Evolutionary conservation across 257 asterid species (phyloP), one percentile per base, ranked within the genome.

Genomic region (Nyctanthes arbortristis): DNA sequence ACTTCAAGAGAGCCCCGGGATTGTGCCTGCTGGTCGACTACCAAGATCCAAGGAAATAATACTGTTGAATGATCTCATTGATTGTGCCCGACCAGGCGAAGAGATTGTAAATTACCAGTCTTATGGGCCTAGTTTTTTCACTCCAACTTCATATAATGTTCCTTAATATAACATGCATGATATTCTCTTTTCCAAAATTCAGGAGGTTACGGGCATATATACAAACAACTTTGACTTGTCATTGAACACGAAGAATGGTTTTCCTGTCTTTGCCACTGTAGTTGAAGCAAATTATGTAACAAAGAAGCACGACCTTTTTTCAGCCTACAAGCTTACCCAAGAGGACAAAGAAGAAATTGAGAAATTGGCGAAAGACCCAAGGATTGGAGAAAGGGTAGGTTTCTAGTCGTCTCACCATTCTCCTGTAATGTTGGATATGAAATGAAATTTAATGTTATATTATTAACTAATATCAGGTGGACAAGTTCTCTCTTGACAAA

Each of bases 181-280:
- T 20, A 22, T 61, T 54, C 66, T 24, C 58, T 71, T 69, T 67
- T 63, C 49, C 22, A 49, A 47, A 67, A 65, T 74, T 36, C 89
- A 94, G 99, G 99, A 94, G 85, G 99, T 91, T 77, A 94, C 99
- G 40, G 99, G 99, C 68, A 73, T 94, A 73, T 94, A 94, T 73
- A 94, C 99, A 75, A 94, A 91, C 86, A 93, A 93, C 74, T 91
- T 94, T 65, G 99, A 94, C 77, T 71, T 94, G 86, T 91, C 97
- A 69, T 68, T 94, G 81, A 94, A 94, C 71, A 94, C 99, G 67
- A 94, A 94, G 93, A 89, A 94, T 59, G 99, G 99, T 47, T 94
- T 94, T 81, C 99, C 99, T 60, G 99, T 94, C 72, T 94, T 94
- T 82, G 96, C 99, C n/a, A 94, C 99, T n/a, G 97, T 94, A 59